Percentiles rank a stretch among this genome's conserved stretches.
phyloP scores from a whole-genome alignment of 1,139 yeast genomes.

The Geotrichum carabidarum region DNA sequence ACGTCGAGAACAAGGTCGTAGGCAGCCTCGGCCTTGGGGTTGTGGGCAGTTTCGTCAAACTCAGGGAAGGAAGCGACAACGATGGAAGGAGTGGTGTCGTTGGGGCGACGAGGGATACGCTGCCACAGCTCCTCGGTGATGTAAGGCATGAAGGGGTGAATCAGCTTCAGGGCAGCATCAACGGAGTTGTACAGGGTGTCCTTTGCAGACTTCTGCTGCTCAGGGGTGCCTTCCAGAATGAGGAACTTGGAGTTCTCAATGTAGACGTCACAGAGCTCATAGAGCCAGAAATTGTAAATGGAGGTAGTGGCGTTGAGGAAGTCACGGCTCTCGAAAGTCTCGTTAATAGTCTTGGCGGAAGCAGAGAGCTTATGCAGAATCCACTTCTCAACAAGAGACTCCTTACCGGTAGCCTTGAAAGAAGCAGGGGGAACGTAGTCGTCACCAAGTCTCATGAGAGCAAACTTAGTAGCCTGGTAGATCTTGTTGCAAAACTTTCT shows the following conservation, averaged over 20 bases:
- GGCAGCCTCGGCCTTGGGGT: slow-evolving; percentile 59
- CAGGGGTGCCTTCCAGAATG: slow-evolving; percentile 84
- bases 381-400: slow-evolving; percentile 94
- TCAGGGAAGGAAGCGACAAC: slow-evolving; percentile 75
- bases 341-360: slow-evolving; percentile 61
- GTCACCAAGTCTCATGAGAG: slow-evolving; percentile 83
- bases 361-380: slow-evolving; percentile 77
- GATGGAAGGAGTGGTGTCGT: slow-evolving; percentile 67
- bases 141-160: slow-evolving; percentile 98
- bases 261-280: slow-evolving; percentile 93
- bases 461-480: slow-evolving; percentile 97
- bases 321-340: slow-evolving; percentile 73
- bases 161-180: slow-evolving; percentile 84
- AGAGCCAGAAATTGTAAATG: slow-evolving; percentile 88
- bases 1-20: slow-evolving; percentile 81
- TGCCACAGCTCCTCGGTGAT: slow-evolving; percentile 98
- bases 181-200: slow-evolving; percentile 90
- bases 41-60: slow-evolving; percentile 55
- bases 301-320: slow-evolving; percentile 83
- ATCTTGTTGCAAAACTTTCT: slow-evolving; percentile 99
- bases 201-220: slow-evolving; percentile 81
- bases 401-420: slow-evolving; percentile 61
- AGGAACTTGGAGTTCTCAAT: slow-evolving; percentile 93
- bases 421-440: slow-evolving; percentile 76
- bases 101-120: slow-evolving; percentile 83